Evolutionary conservation across 2,329 filamentous ascomycete species (phyloP).

Genomic region (Penicillium sp.): DNA sequence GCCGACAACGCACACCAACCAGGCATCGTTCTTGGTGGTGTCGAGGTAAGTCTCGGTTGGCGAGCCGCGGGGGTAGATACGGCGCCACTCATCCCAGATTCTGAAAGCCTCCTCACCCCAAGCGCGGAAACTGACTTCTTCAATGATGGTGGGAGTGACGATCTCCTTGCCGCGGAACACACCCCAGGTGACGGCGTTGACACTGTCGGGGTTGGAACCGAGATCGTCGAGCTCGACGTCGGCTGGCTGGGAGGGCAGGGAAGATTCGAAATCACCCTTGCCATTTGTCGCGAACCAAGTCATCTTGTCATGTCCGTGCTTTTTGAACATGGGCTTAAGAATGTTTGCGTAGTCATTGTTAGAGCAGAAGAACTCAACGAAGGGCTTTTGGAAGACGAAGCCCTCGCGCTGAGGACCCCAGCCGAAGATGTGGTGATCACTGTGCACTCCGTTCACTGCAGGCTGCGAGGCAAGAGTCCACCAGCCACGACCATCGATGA

Average conservation of each 20-base stretch:
- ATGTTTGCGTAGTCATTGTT: slow-evolving; percentile 65
- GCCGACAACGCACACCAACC: slow-evolving; percentile 75
- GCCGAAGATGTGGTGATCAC: slow-evolving; percentile 77
- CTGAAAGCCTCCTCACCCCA: slow-evolving; percentile 96
- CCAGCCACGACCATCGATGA: slow-evolving; percentile 81
- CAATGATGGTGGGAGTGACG: slow-evolving; percentile 92
- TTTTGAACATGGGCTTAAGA: slow-evolving; percentile 65
- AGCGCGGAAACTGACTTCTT: slow-evolving; percentile 88
- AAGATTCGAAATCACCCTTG: slow-evolving; percentile 75
- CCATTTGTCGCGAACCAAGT: slow-evolving; percentile 87
- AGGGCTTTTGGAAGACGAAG: slow-evolving; percentile 97
- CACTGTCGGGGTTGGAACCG: slow-evolving; percentile 52
- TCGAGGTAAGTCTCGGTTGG: slow-evolving; percentile 72
- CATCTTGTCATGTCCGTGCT: slow-evolving; percentile 64
- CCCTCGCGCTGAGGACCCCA: slow-evolving; percentile 86
- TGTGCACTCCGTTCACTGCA: slow-evolving; percentile 82
- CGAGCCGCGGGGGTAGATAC: slow-evolving; percentile 77
- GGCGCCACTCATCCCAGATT: slow-evolving; percentile 92
- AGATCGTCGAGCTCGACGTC: slow-evolving; percentile 36
- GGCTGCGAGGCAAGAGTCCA: slow-evolving; percentile 97
- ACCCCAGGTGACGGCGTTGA: slow-evolving; percentile 96
- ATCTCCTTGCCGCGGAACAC: slow-evolving; percentile 96
- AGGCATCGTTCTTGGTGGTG: slow-evolving; percentile 67
- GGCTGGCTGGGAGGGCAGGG: slow-evolving; percentile 30
- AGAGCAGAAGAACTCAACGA: slow-evolving; percentile 93